Percentiles rank a stretch among this genome's conserved stretches.
These are phyloP conservation scores for Xenoacremonium recifei DNA, from an alignment of 2,329 filamentous ascomycete genomes.

Conservation along the genomic window DNA sequence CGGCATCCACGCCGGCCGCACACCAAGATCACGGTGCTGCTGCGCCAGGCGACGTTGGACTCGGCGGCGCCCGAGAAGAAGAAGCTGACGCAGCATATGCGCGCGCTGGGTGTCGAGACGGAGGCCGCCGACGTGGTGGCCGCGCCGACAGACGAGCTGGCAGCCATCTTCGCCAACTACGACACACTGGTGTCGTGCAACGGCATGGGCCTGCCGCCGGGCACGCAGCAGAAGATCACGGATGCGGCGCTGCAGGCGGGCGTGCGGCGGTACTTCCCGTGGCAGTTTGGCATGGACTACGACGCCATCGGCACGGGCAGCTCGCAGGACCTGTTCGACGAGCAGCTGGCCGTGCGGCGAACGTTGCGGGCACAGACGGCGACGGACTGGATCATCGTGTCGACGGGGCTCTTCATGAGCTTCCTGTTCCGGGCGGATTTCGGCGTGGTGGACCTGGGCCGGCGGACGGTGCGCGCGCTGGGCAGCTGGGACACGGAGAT, in stretches of 20 bases:
- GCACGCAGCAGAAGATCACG: constrained; percentile 57
- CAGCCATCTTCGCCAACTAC: constrained; percentile 42
- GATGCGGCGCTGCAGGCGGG: constrained; percentile 52
- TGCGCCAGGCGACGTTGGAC: constrained; percentile 48
- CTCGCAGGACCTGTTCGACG: constrained; percentile 65
- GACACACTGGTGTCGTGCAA: constrained; percentile 59
- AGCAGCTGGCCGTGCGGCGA: constrained; percentile 60
- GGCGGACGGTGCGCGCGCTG: constrained; percentile 48
- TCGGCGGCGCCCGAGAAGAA: constrained; percentile 37
- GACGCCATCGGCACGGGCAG: constrained; percentile 59
- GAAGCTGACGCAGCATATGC: constrained; percentile 31
- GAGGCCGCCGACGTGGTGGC: constrained; percentile 45
- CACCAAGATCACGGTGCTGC: constrained; percentile 48
- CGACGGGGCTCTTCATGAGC: constrained; percentile 69
- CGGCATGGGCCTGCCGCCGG: constrained; percentile 56
- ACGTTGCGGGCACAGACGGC: constrained; percentile 45
- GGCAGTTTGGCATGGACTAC: constrained; percentile 75
- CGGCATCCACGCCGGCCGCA: constrained; percentile 40
- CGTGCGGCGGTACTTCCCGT: constrained; percentile 59
- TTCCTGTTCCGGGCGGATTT: constrained; percentile 65
- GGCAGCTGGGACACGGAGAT: constrained; percentile 61
- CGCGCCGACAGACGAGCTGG: constrained; percentile 36
- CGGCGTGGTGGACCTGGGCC: constrained; percentile 55
- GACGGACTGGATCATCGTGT: constrained; percentile 62
- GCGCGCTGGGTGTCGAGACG: constrained; percentile 37